Base-by-base conservation (phyloP, 1,284 basidiomycete species). In the Ganoderma boninense region DNA sequence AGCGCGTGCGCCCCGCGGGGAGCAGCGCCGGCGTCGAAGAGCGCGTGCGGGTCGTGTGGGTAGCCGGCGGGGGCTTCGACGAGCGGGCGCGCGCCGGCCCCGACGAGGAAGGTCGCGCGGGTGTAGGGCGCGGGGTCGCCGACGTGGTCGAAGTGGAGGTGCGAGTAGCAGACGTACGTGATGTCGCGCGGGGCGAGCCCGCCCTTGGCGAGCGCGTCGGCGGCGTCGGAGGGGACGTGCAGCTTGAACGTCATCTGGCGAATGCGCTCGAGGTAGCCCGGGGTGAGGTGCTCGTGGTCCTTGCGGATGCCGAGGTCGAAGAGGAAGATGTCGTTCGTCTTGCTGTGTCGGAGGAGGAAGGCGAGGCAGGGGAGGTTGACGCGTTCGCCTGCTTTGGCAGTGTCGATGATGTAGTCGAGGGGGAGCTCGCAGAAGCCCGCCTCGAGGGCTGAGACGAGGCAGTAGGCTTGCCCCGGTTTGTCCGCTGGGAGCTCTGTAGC, bases 251-350 rank as follows among this genome's bases (percentile, higher is more conserved):
- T 66, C 66, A 72, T 69, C 4, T 65, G 44, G 29, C 68, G 67
- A 60, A 74, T 60, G 52, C 63, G 32, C 29, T 67, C 68, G 56
- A 68, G 52, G 52, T 63, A 29, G 13, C 52, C 46, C 23, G 75
- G 84, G 0, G 87, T 83, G 57, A 82, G 82, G 8, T 77, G 82
- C n/a, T 84, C 77, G 76, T 81, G 78, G 75, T 89, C 85, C 49
- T 82, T 82, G 38, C 86, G 83, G 26, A 86, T 82, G 20, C 88
- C 88, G 18, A 90, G 82, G 73, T 90, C 89, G 69, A 90, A 89
- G 16, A 89, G 76, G 66, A 89, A 75, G 2, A 49, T 73, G 49
- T 74, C 76, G 3, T 79, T 76, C 26, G 78, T 82, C 23, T 60
- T 68, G 20, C 72, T 72, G 18, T 89, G 87, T 13, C 81, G 81